phyloP scores from a whole-genome alignment of 192 early-diverging fungal genomes.

The Chytriomyces sp. region DNA sequence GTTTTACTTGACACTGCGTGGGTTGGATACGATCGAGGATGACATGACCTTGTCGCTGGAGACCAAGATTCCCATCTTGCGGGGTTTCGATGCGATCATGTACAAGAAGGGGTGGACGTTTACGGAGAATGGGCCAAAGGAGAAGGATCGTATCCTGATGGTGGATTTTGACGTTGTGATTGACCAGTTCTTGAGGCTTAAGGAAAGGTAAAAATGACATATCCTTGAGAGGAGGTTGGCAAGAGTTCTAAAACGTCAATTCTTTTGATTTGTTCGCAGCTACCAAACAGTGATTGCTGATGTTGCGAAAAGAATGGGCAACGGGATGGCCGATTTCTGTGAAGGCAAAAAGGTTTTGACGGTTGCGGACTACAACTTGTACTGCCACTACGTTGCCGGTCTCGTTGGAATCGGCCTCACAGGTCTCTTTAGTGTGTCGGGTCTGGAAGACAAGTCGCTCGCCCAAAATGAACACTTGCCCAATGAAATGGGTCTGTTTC shows the following conservation, averaged over 20 bases:
- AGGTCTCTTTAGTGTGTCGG: slow-evolving; percentile 84
- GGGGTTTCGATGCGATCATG: slow-evolving; percentile 80
- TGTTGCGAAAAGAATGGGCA: slow-evolving; percentile 89
- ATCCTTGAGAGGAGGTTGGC: not conserved
- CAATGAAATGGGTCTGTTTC: slow-evolving; percentile 96
- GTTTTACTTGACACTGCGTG: slow-evolving; percentile 95
- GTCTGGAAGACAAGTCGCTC: slow-evolving; percentile 66
- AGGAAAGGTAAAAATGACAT: slow-evolving; percentile 44
- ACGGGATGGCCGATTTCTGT: slow-evolving; percentile 87
- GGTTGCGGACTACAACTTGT: slow-evolving; percentile 90
- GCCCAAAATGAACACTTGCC: slow-evolving; percentile 47
- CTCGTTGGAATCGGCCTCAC: slow-evolving; percentile 93
- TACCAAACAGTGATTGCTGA: slow-evolving; percentile 90
- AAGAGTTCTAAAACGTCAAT: slow-evolving; percentile 19
- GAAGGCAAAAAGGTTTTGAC: slow-evolving; percentile 62
- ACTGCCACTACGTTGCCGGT: slow-evolving; percentile 98
- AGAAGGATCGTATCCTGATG: slow-evolving; percentile 92
- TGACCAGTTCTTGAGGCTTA: slow-evolving; percentile 82
- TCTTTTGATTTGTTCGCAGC: slow-evolving; percentile 44
- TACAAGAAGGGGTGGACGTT: slow-evolving; percentile 69
- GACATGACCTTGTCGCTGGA: slow-evolving; percentile 89
- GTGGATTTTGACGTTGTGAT: slow-evolving; percentile 90
- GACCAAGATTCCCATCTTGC: slow-evolving; percentile 77
- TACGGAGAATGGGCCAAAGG: slow-evolving; percentile 78
- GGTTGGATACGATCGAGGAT: slow-evolving; percentile 98